Conservation (phyloP, 78 protist genomes). For the Dictyostelium capitatum region DNA sequence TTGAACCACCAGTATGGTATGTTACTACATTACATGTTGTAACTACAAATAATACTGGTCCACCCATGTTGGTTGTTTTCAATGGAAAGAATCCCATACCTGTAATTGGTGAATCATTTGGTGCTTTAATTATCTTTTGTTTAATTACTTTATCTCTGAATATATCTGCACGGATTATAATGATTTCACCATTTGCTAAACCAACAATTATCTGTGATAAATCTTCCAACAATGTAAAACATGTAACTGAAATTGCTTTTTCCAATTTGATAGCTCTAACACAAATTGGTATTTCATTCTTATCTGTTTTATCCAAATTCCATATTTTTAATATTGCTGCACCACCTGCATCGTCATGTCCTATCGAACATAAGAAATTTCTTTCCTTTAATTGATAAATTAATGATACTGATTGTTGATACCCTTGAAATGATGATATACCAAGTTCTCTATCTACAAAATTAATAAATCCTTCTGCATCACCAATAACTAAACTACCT, state of each 20-base stretch:
- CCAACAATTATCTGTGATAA: constrained; percentile 80
- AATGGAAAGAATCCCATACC: constrained; percentile 59
- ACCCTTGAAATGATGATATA: constrained; percentile 76
- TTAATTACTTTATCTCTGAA: constrained; percentile 68
- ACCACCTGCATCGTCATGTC: constrained; percentile 72
- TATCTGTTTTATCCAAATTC: constrained; percentile 68
- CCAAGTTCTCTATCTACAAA: constrained; percentile 75
- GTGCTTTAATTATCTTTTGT: constrained; percentile 32
- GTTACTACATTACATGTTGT: constrained; percentile 34
- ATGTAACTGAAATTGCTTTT: constrained; percentile 30
- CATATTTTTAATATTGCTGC: constrained; percentile 45
- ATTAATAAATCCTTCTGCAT: constrained; percentile 73
- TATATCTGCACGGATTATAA: constrained; percentile 62
- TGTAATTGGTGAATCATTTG: constrained; percentile 54
- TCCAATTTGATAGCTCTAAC: constrained; percentile 74
- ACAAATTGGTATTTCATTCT: constrained; percentile 72
- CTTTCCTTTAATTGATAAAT: constrained; percentile 58
- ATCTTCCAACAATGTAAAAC: constrained; percentile 57
- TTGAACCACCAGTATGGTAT: constrained; percentile 24
- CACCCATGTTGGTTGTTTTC: background rate
- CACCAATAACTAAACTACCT: constrained; percentile 82
- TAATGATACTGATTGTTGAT: constrained; percentile 39
- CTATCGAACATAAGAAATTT: constrained; percentile 68
- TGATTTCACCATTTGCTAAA: constrained; percentile 76
- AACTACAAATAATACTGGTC: constrained; percentile 54